Conservation (phyloP, 257 asterid genomes). For the Scutellaria barbata region DNA sequence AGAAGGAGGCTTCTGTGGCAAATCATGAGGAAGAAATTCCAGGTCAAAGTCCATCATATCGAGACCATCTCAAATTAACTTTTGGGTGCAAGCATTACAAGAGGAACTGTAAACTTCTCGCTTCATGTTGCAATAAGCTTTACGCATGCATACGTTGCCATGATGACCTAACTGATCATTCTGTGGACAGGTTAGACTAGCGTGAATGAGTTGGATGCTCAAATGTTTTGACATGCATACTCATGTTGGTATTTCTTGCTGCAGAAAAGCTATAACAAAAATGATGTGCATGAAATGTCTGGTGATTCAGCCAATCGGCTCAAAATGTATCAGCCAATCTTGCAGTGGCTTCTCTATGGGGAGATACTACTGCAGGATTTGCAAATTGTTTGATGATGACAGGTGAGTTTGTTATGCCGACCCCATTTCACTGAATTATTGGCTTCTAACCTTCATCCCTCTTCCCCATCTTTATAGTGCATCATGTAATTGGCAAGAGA, state of each 20-base stretch:
- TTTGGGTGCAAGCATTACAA: constrained; percentile 86
- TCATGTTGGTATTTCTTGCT: constrained; percentile 41
- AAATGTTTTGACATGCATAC: constrained; percentile 24
- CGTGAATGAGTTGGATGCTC: constrained; percentile 35
- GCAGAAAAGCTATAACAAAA: constrained; percentile 69
- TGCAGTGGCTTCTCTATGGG: constrained; percentile 82
- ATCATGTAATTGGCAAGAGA: constrained; percentile 9
- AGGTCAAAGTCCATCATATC: constrained; percentile 69
- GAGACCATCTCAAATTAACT: constrained; percentile 46
- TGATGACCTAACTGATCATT: constrained; percentile 76
- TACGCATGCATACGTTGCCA: constrained; percentile 90
- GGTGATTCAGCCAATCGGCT: constrained; percentile 65
- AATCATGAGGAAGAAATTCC: constrained; percentile 54
- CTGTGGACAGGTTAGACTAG: constrained; percentile 70
- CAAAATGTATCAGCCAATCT: constrained; percentile 53
- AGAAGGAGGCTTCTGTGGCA: constrained; percentile 41
- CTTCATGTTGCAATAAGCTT: constrained; percentile 80
- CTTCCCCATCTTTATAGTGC: constrained; percentile 11
- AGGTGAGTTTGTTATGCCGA: constrained; percentile 52
- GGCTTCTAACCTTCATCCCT: constrained; percentile 22
- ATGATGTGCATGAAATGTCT: constrained; percentile 95
- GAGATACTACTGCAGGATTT: constrained; percentile 74
- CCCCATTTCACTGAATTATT: constrained; percentile 21
- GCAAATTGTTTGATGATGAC: constrained; percentile 82
- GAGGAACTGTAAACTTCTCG: constrained; percentile 79